A percentile compares a stretch with the other conserved stretches of the same genome.
Conservation (phyloP, 768 basidiomycete species). For the Termitomyces sp. region DNA sequence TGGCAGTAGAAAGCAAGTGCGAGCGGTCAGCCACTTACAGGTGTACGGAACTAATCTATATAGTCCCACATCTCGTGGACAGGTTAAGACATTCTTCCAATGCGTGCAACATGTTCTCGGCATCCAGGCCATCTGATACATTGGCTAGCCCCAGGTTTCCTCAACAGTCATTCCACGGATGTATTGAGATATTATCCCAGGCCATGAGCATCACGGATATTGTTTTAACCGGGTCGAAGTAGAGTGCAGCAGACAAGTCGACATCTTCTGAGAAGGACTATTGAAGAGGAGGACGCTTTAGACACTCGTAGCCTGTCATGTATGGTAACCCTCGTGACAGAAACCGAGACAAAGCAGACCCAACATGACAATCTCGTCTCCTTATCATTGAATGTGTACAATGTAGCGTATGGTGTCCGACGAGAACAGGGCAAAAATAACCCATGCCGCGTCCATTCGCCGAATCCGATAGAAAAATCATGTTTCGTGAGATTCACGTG, state of each 20-base stretch:
- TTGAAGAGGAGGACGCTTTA: background rate
- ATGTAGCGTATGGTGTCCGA: background rate
- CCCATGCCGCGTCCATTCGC: background rate
- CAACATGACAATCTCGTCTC: background rate
- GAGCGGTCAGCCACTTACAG: background rate
- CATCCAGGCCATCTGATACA: constrained; percentile 2
- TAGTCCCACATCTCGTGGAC: background rate
- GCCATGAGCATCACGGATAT: background rate
- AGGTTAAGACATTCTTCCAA: background rate
- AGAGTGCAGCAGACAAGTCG: background rate
- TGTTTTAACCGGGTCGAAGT: background rate
- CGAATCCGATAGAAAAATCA: background rate
- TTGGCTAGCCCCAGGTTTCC: background rate
- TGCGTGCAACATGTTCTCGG: background rate
- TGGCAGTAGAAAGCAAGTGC: background rate
- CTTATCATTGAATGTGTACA: background rate
- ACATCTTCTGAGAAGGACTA: background rate
- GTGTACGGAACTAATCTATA: constrained; percentile 2
- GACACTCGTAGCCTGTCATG: background rate
- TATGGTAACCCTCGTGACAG: constrained; percentile 1
- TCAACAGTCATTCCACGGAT: background rate
- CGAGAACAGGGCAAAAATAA: background rate
- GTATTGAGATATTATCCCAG: background rate
- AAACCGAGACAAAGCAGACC: background rate
- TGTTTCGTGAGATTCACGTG: background rate